Base-by-base conservation (phyloP, 768 basidiomycete genomes). In the Suillus paluster region DNA sequence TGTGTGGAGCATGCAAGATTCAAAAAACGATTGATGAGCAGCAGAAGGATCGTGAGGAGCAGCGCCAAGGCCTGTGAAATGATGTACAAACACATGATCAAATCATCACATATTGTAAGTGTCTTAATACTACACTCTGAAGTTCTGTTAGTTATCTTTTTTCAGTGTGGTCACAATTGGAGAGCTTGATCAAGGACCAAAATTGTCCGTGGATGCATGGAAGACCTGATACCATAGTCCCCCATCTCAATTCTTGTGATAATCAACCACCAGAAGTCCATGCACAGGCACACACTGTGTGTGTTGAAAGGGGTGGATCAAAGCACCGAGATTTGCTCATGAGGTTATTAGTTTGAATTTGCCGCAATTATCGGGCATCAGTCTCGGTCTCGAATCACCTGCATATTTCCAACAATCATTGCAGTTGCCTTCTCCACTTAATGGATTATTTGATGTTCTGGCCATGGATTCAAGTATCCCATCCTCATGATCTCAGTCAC, bases 191-290 rank as follows among this genome's bases (percentile, higher is more conserved):
- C 30, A 23, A 25, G 27, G 34, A 57, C 27, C 55, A 23, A 38
- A 57, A 42, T 23, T 57, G 55, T 21, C 38, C 3, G 5, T 57
- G 55, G 55, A 57, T 57, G 44, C 55, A 57, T 5, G 55, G 55
- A 21, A 38, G 44, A 41, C 15, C 55, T 23, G 55, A 57, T 38
- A 57, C 19, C 9, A 57, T 57, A 42, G 21, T 57, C 1, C 39
- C 44, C 39, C 55, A 57, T 42, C 55, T 57, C 10, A 39, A 25
- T 38, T 41, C 39, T 42, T 57, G 55, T 57, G n/a, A 57, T n/a
- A 57, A 42, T 23, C 55, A 57, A 30, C 55, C 55, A 57, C 39
- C 39, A 30, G 27, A 54, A 17, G 27, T 33, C 27, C 21, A 6
- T 5, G 14, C 38, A 38, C 38, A 38, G 38, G 38, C 38, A 38